Conservation (phyloP, 768 basidiomycete genomes). For the Suillus occidentalis region DNA sequence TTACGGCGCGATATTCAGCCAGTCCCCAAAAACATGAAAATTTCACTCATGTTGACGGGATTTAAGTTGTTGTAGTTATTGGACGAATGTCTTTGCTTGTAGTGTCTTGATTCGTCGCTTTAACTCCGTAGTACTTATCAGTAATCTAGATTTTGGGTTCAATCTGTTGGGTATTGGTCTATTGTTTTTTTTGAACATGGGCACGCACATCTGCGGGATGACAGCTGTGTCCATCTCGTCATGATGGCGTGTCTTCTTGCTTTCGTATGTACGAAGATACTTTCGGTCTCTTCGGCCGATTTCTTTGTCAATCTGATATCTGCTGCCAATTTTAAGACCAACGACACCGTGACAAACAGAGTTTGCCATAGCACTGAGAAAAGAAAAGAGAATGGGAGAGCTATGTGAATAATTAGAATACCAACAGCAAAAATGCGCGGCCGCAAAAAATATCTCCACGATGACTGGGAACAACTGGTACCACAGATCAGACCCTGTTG, state of each 20-base stretch:
- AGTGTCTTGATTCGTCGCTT: neutral
- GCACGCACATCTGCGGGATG: neutral
- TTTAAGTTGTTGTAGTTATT: neutral
- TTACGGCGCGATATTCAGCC: conserved; percentile 1
- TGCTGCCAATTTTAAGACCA: no score
- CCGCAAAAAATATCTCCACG: neutral
- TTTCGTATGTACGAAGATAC: neutral
- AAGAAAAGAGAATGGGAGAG: no score
- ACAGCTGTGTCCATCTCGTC: neutral
- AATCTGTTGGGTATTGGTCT: neutral
- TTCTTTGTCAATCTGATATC: no score
- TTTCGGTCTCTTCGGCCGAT: no score
- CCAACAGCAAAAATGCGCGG: no score
- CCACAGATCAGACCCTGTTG: no score
- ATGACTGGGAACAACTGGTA: neutral
- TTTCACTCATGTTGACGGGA: neutral
- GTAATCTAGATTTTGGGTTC: neutral
- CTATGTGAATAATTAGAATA: no score
- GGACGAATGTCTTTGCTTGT: no score
- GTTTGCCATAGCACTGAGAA: no score
- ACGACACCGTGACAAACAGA: no score
- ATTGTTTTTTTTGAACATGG: neutral
- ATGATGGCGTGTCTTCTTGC: no score
- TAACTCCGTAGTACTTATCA: no score
- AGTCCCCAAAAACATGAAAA: conserved; percentile 6